Percentiles rank a stretch among this genome's conserved stretches.
phyloP scores from a whole-genome alignment of 495 filamentous ascomycete genomes.

The Copromyces sp. region DNA sequence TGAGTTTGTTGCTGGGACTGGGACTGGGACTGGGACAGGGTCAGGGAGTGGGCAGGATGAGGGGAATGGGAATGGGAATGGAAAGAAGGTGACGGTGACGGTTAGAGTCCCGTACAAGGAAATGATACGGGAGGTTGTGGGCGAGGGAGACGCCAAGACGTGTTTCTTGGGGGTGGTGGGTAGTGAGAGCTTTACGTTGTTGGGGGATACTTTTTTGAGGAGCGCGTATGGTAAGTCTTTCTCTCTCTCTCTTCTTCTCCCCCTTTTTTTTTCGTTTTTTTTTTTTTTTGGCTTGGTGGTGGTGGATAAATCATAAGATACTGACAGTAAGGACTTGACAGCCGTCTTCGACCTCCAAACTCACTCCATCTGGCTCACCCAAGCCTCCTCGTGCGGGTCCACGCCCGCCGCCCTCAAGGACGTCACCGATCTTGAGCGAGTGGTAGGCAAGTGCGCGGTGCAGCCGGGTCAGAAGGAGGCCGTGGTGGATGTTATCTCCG shows the following conservation, averaged over 20 bases:
- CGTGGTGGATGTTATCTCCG: background rate
- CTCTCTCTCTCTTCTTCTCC: too few relatives aligned
- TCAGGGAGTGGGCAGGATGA: too few relatives aligned
- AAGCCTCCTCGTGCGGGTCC: slow-evolving; percentile 36
- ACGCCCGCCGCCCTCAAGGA: slow-evolving; percentile 23
- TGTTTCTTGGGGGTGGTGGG: slow-evolving; percentile 73
- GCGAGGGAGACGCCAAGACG: slow-evolving; percentile 36
- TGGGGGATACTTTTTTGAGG: slow-evolving; percentile 91
- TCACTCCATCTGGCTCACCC: slow-evolving; percentile 33
- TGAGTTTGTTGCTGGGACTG: slow-evolving; percentile 44
- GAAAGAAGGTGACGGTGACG: too few relatives aligned
- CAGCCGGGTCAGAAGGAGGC: background rate
- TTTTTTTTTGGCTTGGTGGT: background rate
- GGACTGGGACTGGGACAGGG: too few relatives aligned
- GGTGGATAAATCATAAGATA: background rate
- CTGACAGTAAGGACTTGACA: slow-evolving; percentile 8
- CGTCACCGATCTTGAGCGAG: slow-evolving; percentile 8
- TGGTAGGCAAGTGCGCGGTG: slow-evolving; percentile 15
- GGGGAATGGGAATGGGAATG: too few relatives aligned
- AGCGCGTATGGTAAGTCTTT: slow-evolving; percentile 70
- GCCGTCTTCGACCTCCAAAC: slow-evolving; percentile 39
- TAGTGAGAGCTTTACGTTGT: slow-evolving; percentile 49
- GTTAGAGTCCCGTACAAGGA: slow-evolving; percentile 54
- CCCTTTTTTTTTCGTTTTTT: background rate
- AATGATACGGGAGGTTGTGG: slow-evolving; percentile 40